Evolutionary conservation across 2,329 filamentous ascomycete genomes (phyloP).

Genomic region (Aspergillus neoniger): DNA sequence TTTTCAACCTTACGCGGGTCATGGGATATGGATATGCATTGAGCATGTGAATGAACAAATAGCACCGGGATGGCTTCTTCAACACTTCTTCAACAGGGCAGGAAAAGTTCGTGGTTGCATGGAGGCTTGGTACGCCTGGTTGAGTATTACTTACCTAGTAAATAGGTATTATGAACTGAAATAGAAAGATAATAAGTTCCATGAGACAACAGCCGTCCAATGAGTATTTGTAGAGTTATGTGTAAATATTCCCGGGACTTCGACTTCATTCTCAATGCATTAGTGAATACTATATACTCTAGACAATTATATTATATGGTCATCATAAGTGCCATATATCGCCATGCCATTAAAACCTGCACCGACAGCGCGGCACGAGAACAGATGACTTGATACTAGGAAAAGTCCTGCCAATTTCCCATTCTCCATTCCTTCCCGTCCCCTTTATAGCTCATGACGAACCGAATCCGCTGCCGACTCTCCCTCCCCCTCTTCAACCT

Average conservation of each 20-base stretch:
- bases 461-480: conserved; percentile 1
- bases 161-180: conserved; percentile 8
- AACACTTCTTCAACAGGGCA: conserved; percentile 30
- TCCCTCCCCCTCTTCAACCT: conserved; percentile 7
- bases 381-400: no score
- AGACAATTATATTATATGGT: no score
- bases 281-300: no score
- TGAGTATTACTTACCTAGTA: background rate
- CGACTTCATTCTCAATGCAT: no score
- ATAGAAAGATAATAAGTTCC: conserved; percentile 22
- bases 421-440: background rate
- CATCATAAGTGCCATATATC: no score
- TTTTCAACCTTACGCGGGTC: conserved; percentile 44
- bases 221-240: no score
- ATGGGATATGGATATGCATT: conserved; percentile 37
- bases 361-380: no score
- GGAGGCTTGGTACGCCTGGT: conserved; percentile 7
- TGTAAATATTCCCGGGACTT: no score
- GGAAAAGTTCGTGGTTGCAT: conserved; percentile 22
- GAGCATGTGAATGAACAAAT: conserved; percentile 27
- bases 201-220: background rate
- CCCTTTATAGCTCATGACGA: conserved; percentile 15
- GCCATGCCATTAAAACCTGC: no score
- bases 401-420: no score
- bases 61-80: conserved; percentile 28